Evolutionary conservation across 257 asterid species (phyloP).

Genomic region (Euphrasia confusa): DNA sequence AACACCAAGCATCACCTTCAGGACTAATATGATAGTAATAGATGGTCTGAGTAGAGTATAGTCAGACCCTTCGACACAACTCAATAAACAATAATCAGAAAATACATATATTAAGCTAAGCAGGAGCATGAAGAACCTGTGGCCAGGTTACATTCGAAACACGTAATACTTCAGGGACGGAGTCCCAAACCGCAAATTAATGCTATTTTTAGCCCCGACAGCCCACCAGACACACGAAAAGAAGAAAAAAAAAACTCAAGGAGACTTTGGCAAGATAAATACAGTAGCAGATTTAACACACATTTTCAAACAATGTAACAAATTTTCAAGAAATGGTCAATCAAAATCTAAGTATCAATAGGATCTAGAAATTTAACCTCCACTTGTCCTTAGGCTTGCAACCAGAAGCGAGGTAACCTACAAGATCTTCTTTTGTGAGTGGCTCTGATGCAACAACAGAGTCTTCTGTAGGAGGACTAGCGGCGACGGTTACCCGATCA

Average conservation of each 20-base stretch:
- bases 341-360: slow-evolving; percentile 34
- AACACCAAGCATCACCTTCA: not conserved
- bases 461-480: slow-evolving; percentile 97
- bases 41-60: slow-evolving; percentile 4
- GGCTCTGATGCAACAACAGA: slow-evolving; percentile 83
- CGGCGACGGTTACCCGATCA: slow-evolving; percentile 52
- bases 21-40: not conserved
- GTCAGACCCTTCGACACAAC: not conserved
- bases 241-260: not conserved
- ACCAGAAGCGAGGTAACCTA: slow-evolving; percentile 85
- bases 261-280: not conserved
- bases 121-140: not conserved
- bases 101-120: not conserved
- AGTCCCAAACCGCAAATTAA: not conserved
- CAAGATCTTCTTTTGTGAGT: slow-evolving; percentile 79
- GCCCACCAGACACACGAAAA: too few relatives aligned
- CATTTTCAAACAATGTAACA: not conserved
- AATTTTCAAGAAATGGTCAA: slow-evolving; percentile 25
- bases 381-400: slow-evolving; percentile 92
- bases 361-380: slow-evolving; percentile 70
- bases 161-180: not conserved
- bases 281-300: slow-evolving; percentile 9
- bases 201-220: too few relatives aligned
- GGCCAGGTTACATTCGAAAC: slow-evolving; percentile 9
- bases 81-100: slow-evolving; percentile 1